Evolutionary conservation across 1,284 basidiomycete species (phyloP).

Genomic region (Ceratobasidium sp.): DNA sequence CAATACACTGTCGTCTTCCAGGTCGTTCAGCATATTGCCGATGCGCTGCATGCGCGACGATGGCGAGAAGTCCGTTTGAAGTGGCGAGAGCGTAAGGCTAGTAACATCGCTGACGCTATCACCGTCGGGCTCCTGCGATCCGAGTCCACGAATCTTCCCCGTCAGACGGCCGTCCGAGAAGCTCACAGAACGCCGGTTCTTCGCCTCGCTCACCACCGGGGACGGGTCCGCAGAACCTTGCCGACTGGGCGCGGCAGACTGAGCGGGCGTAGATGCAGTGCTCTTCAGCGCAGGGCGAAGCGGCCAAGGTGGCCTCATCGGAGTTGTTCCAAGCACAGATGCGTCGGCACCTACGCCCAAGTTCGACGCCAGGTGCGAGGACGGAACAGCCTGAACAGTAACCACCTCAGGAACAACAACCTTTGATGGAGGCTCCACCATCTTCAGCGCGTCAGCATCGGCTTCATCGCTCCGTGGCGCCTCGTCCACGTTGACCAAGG

Average conservation of each 20-base stretch:
- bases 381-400: constrained; percentile 41
- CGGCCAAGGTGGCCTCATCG: constrained; percentile 36
- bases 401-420: constrained; percentile 12
- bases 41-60: constrained; percentile 40
- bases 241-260: constrained; percentile 50
- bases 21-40: constrained; percentile 46
- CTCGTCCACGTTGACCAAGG: constrained; percentile 3
- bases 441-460: neutral
- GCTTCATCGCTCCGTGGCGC: neutral
- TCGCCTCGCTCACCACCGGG: constrained; percentile 44
- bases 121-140: constrained; percentile 43
- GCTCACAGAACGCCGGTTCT: constrained; percentile 84
- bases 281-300: constrained; percentile 59
- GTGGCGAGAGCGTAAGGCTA: constrained; percentile 45
- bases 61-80: constrained; percentile 29
- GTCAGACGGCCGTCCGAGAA: constrained; percentile 92
- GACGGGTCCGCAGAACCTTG: constrained; percentile 41
- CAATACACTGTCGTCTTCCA: constrained; percentile 43
- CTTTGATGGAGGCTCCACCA: constrained; percentile 12
- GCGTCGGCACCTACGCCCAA: neutral
- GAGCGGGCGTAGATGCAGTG: constrained; percentile 53
- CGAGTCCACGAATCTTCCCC: constrained; percentile 82
- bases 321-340: constrained; percentile 8
- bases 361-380: constrained; percentile 32
- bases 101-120: constrained; percentile 44